phyloP scores from a whole-genome alignment of 129 eudicot species.

The Chrysanthemum lavandulifolium region DNA sequence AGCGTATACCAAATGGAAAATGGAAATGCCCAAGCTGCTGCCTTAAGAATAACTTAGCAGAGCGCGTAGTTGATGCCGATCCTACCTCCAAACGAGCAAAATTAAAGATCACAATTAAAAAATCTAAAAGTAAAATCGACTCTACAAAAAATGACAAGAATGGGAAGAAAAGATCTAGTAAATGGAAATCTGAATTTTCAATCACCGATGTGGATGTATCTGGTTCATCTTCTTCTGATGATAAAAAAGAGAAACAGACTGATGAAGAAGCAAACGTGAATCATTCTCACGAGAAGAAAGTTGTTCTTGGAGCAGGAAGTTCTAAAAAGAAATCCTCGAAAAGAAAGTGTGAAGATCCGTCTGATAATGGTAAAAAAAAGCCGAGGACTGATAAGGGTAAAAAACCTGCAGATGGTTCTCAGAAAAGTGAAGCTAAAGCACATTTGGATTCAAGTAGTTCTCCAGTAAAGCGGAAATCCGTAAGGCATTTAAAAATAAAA shows the following conservation, averaged over 20 bases:
- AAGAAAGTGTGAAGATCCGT: slow-evolving; percentile 43
- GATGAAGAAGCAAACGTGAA: slow-evolving; percentile 32
- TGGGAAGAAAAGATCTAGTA: slow-evolving; percentile 50
- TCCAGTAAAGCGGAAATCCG: slow-evolving; percentile 40
- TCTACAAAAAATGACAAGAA: slow-evolving; percentile 35
- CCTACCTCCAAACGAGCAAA: slow-evolving; percentile 52
- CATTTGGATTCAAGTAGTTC: slow-evolving; percentile 36
- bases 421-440: slow-evolving; percentile 33
- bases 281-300: slow-evolving; percentile 23
- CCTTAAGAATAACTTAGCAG: slow-evolving; percentile 31
- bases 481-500: slow-evolving; percentile 30
- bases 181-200: slow-evolving; percentile 35
- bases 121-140: slow-evolving; percentile 42
- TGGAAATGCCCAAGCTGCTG: slow-evolving; percentile 78
- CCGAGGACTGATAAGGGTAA: slow-evolving; percentile 50
- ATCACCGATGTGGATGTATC: slow-evolving; percentile 12
- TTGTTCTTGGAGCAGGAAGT: slow-evolving; percentile 41
- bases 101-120: slow-evolving; percentile 43
- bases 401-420: slow-evolving; percentile 20
- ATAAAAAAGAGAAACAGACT: slow-evolving; percentile 28
- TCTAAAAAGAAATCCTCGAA: slow-evolving; percentile 38
- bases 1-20: slow-evolving; percentile 73
- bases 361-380: slow-evolving; percentile 40
- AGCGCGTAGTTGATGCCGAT: slow-evolving; percentile 27
- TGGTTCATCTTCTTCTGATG: slow-evolving; percentile 30